These are phyloP conservation scores for Trichaptum fuscoviolaceum DNA, from an alignment of 768 basidiomycete genomes.

Conservation along the genomic window DNA sequence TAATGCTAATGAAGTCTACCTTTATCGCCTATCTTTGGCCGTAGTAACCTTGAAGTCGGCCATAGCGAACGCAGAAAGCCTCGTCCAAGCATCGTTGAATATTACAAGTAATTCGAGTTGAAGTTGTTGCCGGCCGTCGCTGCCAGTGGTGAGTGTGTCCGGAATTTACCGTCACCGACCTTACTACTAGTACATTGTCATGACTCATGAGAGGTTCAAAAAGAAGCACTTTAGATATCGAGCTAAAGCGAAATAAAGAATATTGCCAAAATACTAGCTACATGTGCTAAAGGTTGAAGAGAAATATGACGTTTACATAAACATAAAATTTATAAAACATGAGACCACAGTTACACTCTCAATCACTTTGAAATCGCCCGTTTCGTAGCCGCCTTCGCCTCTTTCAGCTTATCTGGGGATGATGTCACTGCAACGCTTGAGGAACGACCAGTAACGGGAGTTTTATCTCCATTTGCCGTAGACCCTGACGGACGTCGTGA, in stretches of 20 bases:
- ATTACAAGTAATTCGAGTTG: too few species aligned
- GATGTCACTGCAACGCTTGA: conserved; percentile 2
- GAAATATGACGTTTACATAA: not conserved
- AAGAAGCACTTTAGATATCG: too few species aligned
- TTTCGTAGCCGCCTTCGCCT: not conserved
- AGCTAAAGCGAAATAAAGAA: not conserved
- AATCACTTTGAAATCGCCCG: conserved; percentile 1
- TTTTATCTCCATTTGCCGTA: not conserved
- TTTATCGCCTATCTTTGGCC: conserved; percentile 1
- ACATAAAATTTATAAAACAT: not conserved
- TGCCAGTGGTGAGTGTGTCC: too few species aligned
- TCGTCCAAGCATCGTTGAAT: not conserved
- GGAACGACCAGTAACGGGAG: not conserved
- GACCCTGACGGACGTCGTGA: not conserved
- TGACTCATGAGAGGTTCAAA: too few species aligned
- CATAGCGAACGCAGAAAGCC: not conserved
- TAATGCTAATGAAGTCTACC: not conserved
- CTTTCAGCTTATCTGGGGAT: not conserved
- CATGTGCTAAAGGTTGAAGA: not conserved
- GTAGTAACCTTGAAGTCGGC: not conserved
- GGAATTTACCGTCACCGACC: too few species aligned
- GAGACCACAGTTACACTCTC: not conserved
- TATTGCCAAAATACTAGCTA: not conserved
- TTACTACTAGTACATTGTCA: too few species aligned
- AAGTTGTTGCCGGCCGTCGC: too few species aligned